phyloP scores from a whole-genome alignment of 139 green algal species.

The Spirogloea muscicola region DNA sequence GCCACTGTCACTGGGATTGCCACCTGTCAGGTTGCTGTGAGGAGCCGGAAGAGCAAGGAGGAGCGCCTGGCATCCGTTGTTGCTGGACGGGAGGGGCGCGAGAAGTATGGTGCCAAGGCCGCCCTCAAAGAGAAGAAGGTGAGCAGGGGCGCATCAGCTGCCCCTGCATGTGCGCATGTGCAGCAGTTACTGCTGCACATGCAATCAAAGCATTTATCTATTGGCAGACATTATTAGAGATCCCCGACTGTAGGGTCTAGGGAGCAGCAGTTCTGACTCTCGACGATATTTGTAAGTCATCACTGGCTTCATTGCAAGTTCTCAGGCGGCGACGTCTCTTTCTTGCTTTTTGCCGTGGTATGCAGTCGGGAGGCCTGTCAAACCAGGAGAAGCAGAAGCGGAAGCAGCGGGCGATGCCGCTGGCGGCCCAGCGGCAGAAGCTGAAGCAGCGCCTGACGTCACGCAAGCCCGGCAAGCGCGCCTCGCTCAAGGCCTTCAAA shows the following conservation, averaged over 20 bases:
- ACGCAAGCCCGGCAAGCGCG: neutral
- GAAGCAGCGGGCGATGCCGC: constrained; percentile 68
- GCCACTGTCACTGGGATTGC: too few relatives aligned
- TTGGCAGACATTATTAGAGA: too few relatives aligned
- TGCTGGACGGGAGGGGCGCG: constrained; percentile 77
- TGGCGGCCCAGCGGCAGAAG: constrained; percentile 66
- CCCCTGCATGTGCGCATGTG: too few relatives aligned
- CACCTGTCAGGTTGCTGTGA: constrained; percentile 8
- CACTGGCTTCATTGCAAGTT: too few relatives aligned
- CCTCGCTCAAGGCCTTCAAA: constrained; percentile 7
- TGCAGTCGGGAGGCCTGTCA: constrained; percentile 69
- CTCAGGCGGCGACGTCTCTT: too few relatives aligned
- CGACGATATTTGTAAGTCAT: too few relatives aligned
- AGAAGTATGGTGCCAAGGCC: constrained; percentile 65
- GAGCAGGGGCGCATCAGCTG: too few relatives aligned
- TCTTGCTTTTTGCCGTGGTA: too few relatives aligned
- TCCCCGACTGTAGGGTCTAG: too few relatives aligned
- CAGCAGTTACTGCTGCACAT: too few relatives aligned
- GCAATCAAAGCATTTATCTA: too few relatives aligned
- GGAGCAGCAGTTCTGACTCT: too few relatives aligned
- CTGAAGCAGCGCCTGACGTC: constrained; percentile 1
- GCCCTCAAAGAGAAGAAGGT: constrained; percentile 71
- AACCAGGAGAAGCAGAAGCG: constrained; percentile 87
- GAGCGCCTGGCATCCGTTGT: constrained; percentile 68
- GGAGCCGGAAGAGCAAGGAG: constrained; percentile 68